Percentiles rank a stretch among this genome's conserved stretches.
These are phyloP conservation scores for Cordyceps cateniannulata DNA, from an alignment of 2,329 filamentous ascomycete genomes.

Conservation along the genomic window DNA sequence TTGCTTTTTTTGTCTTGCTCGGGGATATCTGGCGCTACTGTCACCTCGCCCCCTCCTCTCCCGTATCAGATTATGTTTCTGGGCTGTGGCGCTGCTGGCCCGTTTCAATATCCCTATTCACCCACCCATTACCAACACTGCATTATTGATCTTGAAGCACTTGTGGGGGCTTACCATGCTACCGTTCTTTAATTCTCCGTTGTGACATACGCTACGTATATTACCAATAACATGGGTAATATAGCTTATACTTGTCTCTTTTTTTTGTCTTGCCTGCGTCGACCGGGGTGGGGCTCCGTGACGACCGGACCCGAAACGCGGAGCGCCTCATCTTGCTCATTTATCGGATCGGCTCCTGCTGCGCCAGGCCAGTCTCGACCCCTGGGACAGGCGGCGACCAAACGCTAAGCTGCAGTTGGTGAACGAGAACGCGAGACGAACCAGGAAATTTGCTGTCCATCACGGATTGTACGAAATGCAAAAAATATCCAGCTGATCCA, in stretches of 20 bases:
- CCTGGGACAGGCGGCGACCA: not conserved
- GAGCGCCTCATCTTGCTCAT: not conserved
- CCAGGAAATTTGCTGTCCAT: not conserved
- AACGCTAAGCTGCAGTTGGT: not conserved
- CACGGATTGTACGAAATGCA: not conserved
- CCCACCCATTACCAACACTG: too few species aligned
- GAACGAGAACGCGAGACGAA: not conserved
- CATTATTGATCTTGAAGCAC: too few species aligned
- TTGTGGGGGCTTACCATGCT: too few species aligned
- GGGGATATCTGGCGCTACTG: not conserved
- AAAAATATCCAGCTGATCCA: not conserved
- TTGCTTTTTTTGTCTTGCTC: too few species aligned
- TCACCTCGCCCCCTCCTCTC: not conserved
- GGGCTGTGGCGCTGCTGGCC: not conserved
- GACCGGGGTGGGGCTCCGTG: too few species aligned
- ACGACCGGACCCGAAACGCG: not conserved
- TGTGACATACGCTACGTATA: too few species aligned
- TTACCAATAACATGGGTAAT: too few species aligned
- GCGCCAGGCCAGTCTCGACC: slow-evolving; percentile 6
- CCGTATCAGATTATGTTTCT: not conserved
- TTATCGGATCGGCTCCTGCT: not conserved
- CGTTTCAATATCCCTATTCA: not conserved
- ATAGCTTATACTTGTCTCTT: too few species aligned
- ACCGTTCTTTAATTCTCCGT: not conserved
- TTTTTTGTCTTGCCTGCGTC: too few species aligned